A percentile compares a stretch with the other conserved stretches of the same genome.
These are phyloP conservation scores for Fraxinus cuspidata DNA, from an alignment of 257 asterid species.

Conservation along the genomic window DNA sequence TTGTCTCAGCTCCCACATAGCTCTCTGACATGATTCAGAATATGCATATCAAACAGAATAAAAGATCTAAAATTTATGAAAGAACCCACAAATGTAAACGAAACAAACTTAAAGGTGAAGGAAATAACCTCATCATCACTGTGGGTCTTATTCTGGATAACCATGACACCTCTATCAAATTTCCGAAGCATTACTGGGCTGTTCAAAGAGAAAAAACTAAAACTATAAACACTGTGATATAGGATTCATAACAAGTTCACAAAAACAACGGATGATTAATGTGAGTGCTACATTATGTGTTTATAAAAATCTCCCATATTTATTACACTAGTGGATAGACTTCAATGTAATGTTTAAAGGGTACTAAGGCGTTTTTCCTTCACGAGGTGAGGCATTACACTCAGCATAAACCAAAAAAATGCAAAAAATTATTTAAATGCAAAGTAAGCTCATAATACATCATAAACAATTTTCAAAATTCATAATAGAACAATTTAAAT, in stretches of 20 bases:
- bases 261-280: conserved; percentile 20
- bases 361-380: no score
- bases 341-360: no score
- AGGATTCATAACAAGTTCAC: not conserved
- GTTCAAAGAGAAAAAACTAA: conserved; percentile 23
- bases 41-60: not conserved
- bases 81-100: not conserved
- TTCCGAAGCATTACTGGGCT: conserved; percentile 91
- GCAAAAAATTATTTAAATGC: no score
- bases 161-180: conserved; percentile 97
- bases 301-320: conserved; percentile 7
- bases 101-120: not conserved
- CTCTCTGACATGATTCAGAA: not conserved
- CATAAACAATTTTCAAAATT: no score
- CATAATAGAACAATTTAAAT: no score
- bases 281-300: not conserved
- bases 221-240: conserved; percentile 14
- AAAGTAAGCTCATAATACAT: no score
- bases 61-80: not conserved
- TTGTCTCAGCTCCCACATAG: conserved; percentile 8
- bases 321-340: conserved; percentile 18
- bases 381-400: no score
- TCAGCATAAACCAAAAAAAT: no score
- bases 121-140: conserved; percentile 85
- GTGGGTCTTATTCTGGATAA: conserved; percentile 83